Percentiles rank a stretch among this genome's conserved stretches.
phyloP scores from a whole-genome alignment of 2,329 filamentous ascomycete genomes.

The Colletotrichum spaethianum region DNA sequence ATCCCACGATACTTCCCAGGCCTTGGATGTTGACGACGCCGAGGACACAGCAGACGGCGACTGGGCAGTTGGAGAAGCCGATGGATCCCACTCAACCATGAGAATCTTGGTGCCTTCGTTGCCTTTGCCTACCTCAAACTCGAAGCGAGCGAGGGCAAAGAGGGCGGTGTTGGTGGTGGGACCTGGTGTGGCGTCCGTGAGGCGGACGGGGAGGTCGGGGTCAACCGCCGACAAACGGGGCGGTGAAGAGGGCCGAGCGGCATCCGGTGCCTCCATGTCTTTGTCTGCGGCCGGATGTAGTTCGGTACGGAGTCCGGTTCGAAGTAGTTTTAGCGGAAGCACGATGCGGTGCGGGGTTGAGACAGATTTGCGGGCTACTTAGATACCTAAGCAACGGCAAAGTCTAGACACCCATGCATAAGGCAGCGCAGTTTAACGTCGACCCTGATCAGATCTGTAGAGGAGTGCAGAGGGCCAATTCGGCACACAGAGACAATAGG shows the following conservation, averaged over 20 bases:
- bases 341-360: conserved; percentile 15
- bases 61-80: neutral
- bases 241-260: conserved; percentile 7
- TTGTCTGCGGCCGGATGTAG: neutral
- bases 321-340: conserved; percentile 1
- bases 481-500: neutral
- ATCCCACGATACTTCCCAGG: conserved; percentile 87
- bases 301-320: neutral
- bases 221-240: conserved; percentile 17
- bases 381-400: neutral
- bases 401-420: conserved; percentile 8
- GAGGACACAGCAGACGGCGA: neutral
- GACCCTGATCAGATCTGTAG: neutral
- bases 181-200: conserved; percentile 48
- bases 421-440: neutral
- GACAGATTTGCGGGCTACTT: conserved; percentile 9
- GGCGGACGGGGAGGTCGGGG: neutral
- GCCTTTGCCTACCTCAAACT: conserved; percentile 83
- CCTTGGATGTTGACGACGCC: conserved; percentile 40
- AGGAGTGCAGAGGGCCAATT: neutral
- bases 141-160: conserved; percentile 84
- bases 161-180: conserved; percentile 55
- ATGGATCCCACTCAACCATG: conserved; percentile 89
- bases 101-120: conserved; percentile 92
- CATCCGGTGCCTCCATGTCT: conserved; percentile 26